A percentile compares a stretch with the other conserved stretches of the same genome.
phyloP scores from a whole-genome alignment of 2,329 filamentous ascomycete genomes.

The Neopestalotiopsis rosae region DNA sequence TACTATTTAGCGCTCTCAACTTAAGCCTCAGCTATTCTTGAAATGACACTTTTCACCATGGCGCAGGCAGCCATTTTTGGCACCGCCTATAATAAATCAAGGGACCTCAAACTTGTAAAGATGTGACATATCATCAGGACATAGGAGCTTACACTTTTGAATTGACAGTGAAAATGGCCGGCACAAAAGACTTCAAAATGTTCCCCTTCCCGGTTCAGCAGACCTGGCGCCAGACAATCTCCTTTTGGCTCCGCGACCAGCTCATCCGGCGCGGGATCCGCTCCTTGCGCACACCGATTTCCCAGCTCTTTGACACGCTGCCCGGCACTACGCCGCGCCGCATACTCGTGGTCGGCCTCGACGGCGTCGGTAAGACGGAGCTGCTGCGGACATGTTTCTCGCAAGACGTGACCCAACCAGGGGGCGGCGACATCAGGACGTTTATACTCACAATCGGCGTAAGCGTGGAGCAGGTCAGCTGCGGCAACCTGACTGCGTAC shows the following conservation, averaged over 20 bases:
- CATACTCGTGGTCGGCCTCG: neutral
- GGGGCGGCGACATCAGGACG: neutral
- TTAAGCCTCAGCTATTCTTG: constrained; percentile 16
- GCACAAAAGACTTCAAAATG: neutral
- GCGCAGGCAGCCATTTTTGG: neutral
- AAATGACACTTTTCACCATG: neutral
- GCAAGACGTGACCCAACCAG: neutral
- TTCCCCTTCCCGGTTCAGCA: neutral
- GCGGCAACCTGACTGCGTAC: neutral
- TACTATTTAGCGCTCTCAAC: neutral
- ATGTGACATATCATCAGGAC: neutral
- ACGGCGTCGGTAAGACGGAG: constrained; percentile 1
- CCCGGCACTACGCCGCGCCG: no score
- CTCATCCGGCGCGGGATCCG: neutral
- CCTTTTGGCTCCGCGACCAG: constrained; percentile 4
- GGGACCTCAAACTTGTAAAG: neutral
- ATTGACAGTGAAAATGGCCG: neutral
- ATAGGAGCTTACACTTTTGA: neutral
- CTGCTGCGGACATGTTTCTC: constrained; percentile 4
- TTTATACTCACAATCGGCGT: neutral
- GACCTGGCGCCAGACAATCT: neutral
- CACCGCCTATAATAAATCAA: neutral
- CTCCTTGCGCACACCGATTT: neutral
- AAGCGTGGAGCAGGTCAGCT: neutral
- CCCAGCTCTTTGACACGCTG: neutral